Percentiles rank a stretch among this genome's conserved stretches.
These are phyloP conservation scores for Turritis glabra DNA, from an alignment of 345 rosid species.

Conservation along the genomic window DNA sequence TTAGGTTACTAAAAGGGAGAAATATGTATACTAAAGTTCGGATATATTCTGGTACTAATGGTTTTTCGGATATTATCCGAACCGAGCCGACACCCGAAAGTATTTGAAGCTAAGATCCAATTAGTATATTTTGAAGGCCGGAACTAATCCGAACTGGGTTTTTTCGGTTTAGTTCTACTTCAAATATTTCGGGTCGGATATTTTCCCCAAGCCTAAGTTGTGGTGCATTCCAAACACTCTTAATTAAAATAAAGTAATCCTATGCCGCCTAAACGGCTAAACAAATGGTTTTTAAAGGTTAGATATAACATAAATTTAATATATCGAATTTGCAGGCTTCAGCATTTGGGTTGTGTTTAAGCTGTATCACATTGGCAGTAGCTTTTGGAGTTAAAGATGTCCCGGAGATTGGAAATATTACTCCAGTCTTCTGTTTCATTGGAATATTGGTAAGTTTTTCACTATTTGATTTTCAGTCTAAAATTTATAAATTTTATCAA, in stretches of 20 bases:
- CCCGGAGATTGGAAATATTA: neutral
- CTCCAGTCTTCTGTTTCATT: constrained; percentile 35
- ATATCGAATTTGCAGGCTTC: constrained; percentile 25
- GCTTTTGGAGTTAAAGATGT: constrained; percentile 35
- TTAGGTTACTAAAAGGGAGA: too few species aligned
- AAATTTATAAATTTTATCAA: neutral
- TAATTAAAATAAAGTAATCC: neutral
- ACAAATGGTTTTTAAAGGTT: neutral
- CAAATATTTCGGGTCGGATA: too few species aligned
- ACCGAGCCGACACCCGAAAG: too few species aligned
- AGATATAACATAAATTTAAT: neutral
- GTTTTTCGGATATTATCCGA: too few species aligned
- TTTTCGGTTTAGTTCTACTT: too few species aligned
- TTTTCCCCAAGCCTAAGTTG: too few species aligned
- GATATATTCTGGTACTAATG: too few species aligned
- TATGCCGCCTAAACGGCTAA: neutral
- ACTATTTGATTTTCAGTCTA: neutral
- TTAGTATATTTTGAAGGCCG: too few species aligned
- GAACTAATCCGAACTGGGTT: too few species aligned
- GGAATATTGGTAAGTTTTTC: constrained; percentile 36
- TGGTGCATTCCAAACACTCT: neutral
- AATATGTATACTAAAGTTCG: too few species aligned
- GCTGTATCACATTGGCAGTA: constrained; percentile 24
- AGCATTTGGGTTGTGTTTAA: constrained; percentile 33
- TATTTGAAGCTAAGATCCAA: too few species aligned